Base-by-base conservation (phyloP, 305 asterid genomes). In the Fraxinus velutina region DNA sequence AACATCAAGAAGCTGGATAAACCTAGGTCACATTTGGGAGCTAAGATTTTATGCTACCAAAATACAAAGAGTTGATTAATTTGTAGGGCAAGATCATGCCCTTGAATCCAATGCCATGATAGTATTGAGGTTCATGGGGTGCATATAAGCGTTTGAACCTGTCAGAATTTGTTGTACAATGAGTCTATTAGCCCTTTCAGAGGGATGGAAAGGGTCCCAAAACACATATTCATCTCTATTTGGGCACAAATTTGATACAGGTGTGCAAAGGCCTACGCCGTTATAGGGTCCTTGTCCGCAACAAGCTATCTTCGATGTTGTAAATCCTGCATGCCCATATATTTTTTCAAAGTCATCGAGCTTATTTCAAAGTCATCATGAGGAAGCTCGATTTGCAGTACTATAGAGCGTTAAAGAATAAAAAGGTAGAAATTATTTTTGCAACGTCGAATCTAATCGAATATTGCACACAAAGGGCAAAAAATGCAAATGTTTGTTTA, bases 201-300 rank as follows among this genome's bases (percentile, higher is more conserved):
- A 75, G 0, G 86, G 88, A 73, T 86, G 88, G 50, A 80, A 83
- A 3, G 81, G 57, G 47, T 86, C 88, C 88, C 88, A 86, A 73
- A 83, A 86, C 0, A 79, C 88, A 7, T 83, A 86, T 0, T 33
- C 10, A 5, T 64, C 80, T 68, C 88, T 50, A 55, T 80, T 68
- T 5, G 80, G 42, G 84, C 88, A 86, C 81, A 86, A 29, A 78
- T 83, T 86, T 17, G 88, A 86, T 0, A 80, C 6, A 1, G 66
- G 33, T 0, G 88, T 83, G 82, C 88, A 86, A n/a, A 86, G 71
- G 2, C 88, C 88, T 3, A 83, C 3, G 1, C 88, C 86, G 27
- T 85, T 85, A 39, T 79, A 82, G 0, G 84, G 84, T 3, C 88
- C 88, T 79, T 85, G 88, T 36, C 86, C 88, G 32, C 88, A 86